Base-by-base conservation (phyloP, 257 asterid species). In the Craterostigma plantagineum region DNA sequence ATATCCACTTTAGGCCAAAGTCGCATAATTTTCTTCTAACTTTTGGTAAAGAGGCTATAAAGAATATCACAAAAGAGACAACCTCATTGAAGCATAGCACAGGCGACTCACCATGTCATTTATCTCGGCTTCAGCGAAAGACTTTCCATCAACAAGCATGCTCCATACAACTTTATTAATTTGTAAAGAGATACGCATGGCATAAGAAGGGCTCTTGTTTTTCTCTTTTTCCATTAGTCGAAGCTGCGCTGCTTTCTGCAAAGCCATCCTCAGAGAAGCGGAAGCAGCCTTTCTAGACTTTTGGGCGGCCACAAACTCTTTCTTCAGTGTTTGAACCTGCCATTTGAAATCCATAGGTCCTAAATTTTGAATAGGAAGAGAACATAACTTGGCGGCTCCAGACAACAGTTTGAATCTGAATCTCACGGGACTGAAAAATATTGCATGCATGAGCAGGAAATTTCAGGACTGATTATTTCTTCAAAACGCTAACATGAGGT, bases 51-150 rank as follows among this genome's bases (percentile, higher is more conserved):
- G 30, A 23, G 30, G 30, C 30, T 23, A 23, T 6, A 23, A 23
- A 23, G 30, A 23, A 6, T 2, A 23, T 23, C 30, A 23, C 30
- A 23, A 6, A 23, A 23, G 30, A 23, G 30, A 23, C 30, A 23
- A 23, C 30, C 30, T 23, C 30, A 23, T 23, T 2, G 30, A 23
- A 23, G 30, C 30, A 23, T 23, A 12, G 12, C 14, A 9, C 40
- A 43, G 49, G 35, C 53, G 53, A 61, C 79, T 70, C 66, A 83
- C 99, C 96, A 90, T 68, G 59, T 90, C 96, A 62, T 77, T 90
- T 72, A 90, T 75, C 81, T 90, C 96, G 45, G 99, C 96, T 75
- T 90, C 99, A 43, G 96, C 99, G 57, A 90, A 90, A 36, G 96
- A 69, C 67, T 72, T 80, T 51, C 99, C 99, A 65, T 90, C 99